Base-by-base conservation (phyloP, 2,329 filamentous ascomycete genomes). In the Cercospora janseana region DNA sequence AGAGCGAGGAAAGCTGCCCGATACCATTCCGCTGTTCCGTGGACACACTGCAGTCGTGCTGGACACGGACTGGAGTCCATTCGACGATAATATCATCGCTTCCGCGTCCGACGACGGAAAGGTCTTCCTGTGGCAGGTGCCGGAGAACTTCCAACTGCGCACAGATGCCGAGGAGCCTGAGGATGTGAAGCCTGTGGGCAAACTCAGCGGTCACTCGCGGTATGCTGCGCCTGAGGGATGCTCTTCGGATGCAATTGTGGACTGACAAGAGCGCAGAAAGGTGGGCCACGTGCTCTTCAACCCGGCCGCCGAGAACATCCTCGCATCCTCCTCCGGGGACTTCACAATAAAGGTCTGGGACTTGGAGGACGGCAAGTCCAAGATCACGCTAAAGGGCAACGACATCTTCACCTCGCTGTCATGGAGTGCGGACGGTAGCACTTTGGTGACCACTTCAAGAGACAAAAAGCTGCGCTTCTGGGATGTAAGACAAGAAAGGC, bases 241-340 rank as follows among this genome's bases (percentile, higher is more conserved):
- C 12, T 26, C 20, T 6, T 8, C 18, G 31, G n/a, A n/a, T n/a
- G n/a, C n/a, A n/a, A n/a, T n/a, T 20, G 31, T 18, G n/a, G 16
- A 44, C 61, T 70, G 54, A 70, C 52, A 55, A 45, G 31, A 23
- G 13, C 48, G 54, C 69, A 94, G 92, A 72, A 98, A 98, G 74
- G 89, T 98, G 58, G 93, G 93, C 55, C 93, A 98, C 71, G 92
- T 98, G 60, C 82, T 96, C 47, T 98, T 97, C 80, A 97, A 98
- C 75, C 91, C 93, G 44, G 84, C 92, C 32, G 93, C 93, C 64
- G 90, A 95, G 68, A 95, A 94, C 71, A 86, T 98, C 61, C 86
- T 98, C 43, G 92, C 93, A 46, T 95, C 91, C 23, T 87, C 92
- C 28, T 97, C 93, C 10, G 93, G 92, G 66, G 93, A 98, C 72